Conservation (phyloP, 768 basidiomycete genomes). For the Clathrus columnatus region DNA sequence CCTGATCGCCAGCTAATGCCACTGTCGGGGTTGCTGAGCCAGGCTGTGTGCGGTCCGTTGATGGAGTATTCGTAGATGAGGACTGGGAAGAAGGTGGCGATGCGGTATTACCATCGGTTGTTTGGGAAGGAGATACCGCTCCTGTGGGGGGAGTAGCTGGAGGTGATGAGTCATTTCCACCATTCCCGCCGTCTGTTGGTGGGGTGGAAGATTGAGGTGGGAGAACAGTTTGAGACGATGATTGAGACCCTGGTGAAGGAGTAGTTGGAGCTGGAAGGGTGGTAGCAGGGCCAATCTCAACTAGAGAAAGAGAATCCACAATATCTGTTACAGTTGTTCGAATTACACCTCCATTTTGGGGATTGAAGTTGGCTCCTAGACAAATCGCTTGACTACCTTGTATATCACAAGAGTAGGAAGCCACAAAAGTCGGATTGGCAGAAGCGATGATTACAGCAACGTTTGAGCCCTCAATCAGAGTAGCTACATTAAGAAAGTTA, state of each 20-base stretch:
- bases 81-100: too few relatives aligned
- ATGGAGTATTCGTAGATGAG: too few relatives aligned
- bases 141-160: too few relatives aligned
- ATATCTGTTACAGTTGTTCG: neutral
- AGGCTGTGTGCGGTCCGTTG: too few relatives aligned
- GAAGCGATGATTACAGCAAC: neutral
- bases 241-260: too few relatives aligned
- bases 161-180: too few relatives aligned
- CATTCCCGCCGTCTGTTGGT: too few relatives aligned
- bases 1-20: too few relatives aligned
- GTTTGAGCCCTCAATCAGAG: neutral
- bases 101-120: too few relatives aligned
- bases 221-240: neutral
- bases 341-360: neutral
- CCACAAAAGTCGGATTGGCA: neutral
- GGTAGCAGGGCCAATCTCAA: neutral
- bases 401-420: neutral
- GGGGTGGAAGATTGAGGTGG: neutral
- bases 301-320: neutral
- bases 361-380: neutral
- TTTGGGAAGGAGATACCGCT: too few relatives aligned
- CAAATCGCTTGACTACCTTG: neutral
- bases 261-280: neutral
- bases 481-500: neutral
- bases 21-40: too few relatives aligned